A percentile compares a stretch with the other conserved stretches of the same genome.
Evolutionary conservation across 768 basidiomycete species (phyloP).

Genomic region (Vararia minispora): DNA sequence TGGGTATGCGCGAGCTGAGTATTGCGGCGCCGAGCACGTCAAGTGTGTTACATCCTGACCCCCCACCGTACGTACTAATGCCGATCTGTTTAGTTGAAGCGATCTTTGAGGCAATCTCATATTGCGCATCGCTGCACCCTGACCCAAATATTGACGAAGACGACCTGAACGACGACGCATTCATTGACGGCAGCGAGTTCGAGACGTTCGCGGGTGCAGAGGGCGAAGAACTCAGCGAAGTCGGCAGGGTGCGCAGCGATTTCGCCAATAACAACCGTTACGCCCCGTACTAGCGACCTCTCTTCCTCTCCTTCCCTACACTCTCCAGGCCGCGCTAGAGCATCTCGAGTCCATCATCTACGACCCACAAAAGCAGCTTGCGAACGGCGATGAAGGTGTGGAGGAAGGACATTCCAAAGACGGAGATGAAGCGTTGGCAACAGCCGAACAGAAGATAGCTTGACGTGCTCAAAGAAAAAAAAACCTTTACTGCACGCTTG

Average conservation of each 20-base stretch:
- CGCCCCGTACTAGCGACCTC: slow-evolving; percentile 68
- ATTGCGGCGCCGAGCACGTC: slow-evolving; percentile 57
- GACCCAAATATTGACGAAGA: slow-evolving; percentile 43
- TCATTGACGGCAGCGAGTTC: slow-evolving; percentile 32
- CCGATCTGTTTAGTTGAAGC: slow-evolving; percentile 46
- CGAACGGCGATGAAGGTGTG: slow-evolving; percentile 10
- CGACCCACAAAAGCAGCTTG: slow-evolving; percentile 29
- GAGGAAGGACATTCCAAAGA: slow-evolving; percentile 14
- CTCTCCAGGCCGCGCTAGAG: slow-evolving; percentile 62
- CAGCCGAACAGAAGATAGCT: too few species aligned
- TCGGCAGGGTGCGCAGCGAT: slow-evolving; percentile 91
- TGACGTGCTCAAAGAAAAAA: too few species aligned
- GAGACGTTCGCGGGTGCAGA: slow-evolving; percentile 50
- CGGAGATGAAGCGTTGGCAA: slow-evolving; percentile 8
- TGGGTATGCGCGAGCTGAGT: slow-evolving; percentile 68
- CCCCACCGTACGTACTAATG: slow-evolving; percentile 2
- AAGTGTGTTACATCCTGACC: slow-evolving; percentile 34
- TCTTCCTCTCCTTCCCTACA: slow-evolving; percentile 15
- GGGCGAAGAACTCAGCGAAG: slow-evolving; percentile 69
- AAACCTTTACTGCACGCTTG: too few species aligned
- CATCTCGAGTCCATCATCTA: slow-evolving; percentile 77
- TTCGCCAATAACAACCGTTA: slow-evolving; percentile 67
- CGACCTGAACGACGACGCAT: slow-evolving; percentile 35
- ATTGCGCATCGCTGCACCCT: slow-evolving; percentile 79
- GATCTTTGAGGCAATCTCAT: slow-evolving; percentile 80